Evolutionary conservation across 1,284 basidiomycete species (phyloP).

Genomic region (Omphalotus olearius): DNA sequence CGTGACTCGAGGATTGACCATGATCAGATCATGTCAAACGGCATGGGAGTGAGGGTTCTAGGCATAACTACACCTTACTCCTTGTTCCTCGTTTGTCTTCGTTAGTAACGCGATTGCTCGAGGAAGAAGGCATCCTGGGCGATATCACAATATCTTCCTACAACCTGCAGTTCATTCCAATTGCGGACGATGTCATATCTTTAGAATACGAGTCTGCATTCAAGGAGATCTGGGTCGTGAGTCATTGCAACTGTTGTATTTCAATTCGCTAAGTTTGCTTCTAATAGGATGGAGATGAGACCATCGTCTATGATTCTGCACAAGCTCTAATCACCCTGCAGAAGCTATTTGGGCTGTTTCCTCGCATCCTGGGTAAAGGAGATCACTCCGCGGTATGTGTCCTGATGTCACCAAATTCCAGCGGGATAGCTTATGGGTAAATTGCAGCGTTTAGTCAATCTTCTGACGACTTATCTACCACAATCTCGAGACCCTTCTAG

Average conservation of each 20-base stretch:
- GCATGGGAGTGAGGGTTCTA: slow-evolving; percentile 61
- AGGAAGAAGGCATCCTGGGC: slow-evolving; percentile 90
- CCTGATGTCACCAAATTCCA: not conserved
- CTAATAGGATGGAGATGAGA: slow-evolving; percentile 87
- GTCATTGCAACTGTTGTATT: slow-evolving; percentile 22
- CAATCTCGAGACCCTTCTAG: slow-evolving; percentile 31
- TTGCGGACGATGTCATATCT: slow-evolving; percentile 89
- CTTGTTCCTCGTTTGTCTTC: slow-evolving; percentile 88
- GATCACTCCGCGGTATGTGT: slow-evolving; percentile 79
- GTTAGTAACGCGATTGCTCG: slow-evolving; percentile 78
- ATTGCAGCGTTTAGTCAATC: slow-evolving; percentile 67
- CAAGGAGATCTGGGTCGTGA: slow-evolving; percentile 82
- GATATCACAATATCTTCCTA: slow-evolving; percentile 85
- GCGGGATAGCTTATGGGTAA: not conserved
- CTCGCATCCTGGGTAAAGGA: slow-evolving; percentile 92
- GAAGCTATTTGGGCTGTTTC: slow-evolving; percentile 85
- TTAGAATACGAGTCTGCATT: slow-evolving; percentile 83
- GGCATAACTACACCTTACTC: slow-evolving; percentile 85
- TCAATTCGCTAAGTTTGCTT: slow-evolving; percentile 5
- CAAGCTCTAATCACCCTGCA: slow-evolving; percentile 86
- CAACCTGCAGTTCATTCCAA: slow-evolving; percentile 89
- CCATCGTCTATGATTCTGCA: slow-evolving; percentile 83
- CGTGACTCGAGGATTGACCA: slow-evolving; percentile 16
- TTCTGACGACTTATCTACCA: slow-evolving; percentile 62
- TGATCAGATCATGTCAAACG: slow-evolving; percentile 81